Evolutionary conservation across 1,284 basidiomycete species (phyloP).

Genomic region (Ceratobasidium sp.): DNA sequence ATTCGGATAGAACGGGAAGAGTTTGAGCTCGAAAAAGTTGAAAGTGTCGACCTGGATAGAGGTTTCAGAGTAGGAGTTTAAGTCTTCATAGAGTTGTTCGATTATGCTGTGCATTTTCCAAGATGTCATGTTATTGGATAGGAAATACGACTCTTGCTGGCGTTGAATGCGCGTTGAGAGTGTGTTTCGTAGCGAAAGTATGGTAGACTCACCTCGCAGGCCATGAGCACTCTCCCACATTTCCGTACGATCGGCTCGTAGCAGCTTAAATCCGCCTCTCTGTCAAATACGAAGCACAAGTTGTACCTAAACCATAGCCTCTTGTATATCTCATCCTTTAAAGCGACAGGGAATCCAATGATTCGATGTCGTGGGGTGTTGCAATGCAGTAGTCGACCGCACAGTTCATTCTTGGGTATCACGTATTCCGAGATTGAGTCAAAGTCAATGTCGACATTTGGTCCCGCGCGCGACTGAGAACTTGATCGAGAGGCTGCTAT

Average conservation of each 20-base stretch:
- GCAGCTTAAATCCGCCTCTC: constrained; percentile 86
- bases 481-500: constrained; percentile 29
- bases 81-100: constrained; percentile 96
- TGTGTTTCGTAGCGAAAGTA: no score
- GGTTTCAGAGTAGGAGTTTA: constrained; percentile 97
- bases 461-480: constrained; percentile 60
- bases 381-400: constrained; percentile 87
- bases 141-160: constrained; percentile 89
- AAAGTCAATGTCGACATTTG: constrained; percentile 74
- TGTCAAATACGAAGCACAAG: constrained; percentile 95
- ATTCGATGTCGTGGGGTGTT: constrained; percentile 79
- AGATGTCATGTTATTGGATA: constrained; percentile 79
- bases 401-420: constrained; percentile 87
- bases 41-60: constrained; percentile 88
- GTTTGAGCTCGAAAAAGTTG: constrained; percentile 93
- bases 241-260: constrained; percentile 98
- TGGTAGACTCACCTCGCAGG: constrained; percentile 78
- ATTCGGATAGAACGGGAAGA: constrained; percentile 96
- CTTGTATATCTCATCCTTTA: constrained; percentile 72
- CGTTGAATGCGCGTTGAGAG: neutral
- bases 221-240: constrained; percentile 85
- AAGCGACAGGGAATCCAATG: constrained; percentile 87
- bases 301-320: constrained; percentile 95
- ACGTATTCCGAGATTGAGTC: constrained; percentile 92
- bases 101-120: constrained; percentile 85